Conservation (phyloP, 768 basidiomycete genomes). For the Lentinula raphanica region DNA sequence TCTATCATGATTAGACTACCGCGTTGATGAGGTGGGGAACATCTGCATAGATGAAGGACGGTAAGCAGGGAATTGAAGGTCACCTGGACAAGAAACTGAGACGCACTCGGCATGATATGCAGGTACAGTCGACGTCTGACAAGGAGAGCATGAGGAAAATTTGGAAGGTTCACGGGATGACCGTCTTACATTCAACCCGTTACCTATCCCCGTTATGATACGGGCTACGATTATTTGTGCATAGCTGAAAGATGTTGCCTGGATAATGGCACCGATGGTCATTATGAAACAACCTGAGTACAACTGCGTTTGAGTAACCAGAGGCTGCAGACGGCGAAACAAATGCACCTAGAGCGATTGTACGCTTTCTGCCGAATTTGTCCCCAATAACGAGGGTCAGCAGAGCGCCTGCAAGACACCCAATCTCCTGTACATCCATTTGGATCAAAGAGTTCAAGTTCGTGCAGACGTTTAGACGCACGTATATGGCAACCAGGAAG, state of each 20-base stretch:
- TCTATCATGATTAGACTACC: constrained; percentile 64
- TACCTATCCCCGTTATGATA: constrained; percentile 58
- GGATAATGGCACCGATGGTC: constrained; percentile 59
- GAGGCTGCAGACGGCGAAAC: not conserved
- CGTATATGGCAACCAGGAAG: constrained; percentile 56
- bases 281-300: constrained; percentile 30
- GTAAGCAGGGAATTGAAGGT: not conserved
- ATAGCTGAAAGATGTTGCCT: constrained; percentile 52
- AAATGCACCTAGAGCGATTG: constrained; percentile 53
- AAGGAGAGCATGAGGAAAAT: not conserved
- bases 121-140: constrained; percentile 59
- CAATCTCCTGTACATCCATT: constrained; percentile 43
- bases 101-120: constrained; percentile 56
- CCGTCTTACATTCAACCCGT: constrained; percentile 49
- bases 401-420: constrained; percentile 59
- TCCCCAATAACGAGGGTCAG: constrained; percentile 61
- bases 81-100: not conserved
- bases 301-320: not conserved
- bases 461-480: constrained; percentile 22
- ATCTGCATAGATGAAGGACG: not conserved
- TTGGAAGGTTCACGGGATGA: not conserved
- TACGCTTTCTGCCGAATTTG: constrained; percentile 50
- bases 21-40: constrained; percentile 52
- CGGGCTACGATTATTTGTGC: constrained; percentile 59
- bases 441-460: not conserved